Evolutionary conservation across 2,329 filamentous ascomycete species (phyloP), one percentile per base, ranked within the genome.

Genomic region (Orbilia ellipsospora): DNA sequence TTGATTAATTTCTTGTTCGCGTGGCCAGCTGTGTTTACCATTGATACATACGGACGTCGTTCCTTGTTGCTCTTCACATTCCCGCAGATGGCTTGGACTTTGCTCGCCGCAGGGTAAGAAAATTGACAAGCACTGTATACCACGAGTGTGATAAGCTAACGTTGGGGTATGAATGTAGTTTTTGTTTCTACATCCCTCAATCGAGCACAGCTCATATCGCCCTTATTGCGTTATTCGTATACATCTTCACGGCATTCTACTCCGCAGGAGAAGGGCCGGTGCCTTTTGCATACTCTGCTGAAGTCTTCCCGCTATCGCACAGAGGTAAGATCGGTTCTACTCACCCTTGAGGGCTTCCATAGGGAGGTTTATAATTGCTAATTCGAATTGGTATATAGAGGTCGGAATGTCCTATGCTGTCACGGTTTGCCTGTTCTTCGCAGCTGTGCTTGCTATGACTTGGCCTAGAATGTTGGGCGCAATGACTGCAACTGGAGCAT

Each of bases 231-330:
- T 80, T 89, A 3, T 90, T 90, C 75, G 83, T 90, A 77, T 91
- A 88, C 82, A 80, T 91, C 13, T 91, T 90, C 77, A 87, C 86
- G 0, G 87, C 87, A 5, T 89, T 89, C 79, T 90, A 90, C 82
- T 88, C 87, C 0, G 87, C 88, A 0, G 88, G 86, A 1, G 90
- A 92, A 82, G 90, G 88, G 0, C 87, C 87, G 3, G 89, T 91
- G 6, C 89, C 89, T 0, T 91, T 89, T 80, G 87, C 88, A 0
- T 91, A 91, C 82, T 87, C 85, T 4, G 89, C 90, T 50, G 90
- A 92, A 80, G 88, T 91, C 1, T 92, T 90, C 80, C 90, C 90
- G 0, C 85, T 91, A 0, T 90, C 88, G 0, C 89, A 92, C 80
- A 86, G 90, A 79, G 90, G 72, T 75, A 61, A 48, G 52, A 20